A percentile compares a stretch with the other conserved stretches of the same genome.
These are phyloP conservation scores for Gnomoniopsis sp. DNA, from an alignment of 2,329 filamentous ascomycete genomes.

Conservation along the genomic window DNA sequence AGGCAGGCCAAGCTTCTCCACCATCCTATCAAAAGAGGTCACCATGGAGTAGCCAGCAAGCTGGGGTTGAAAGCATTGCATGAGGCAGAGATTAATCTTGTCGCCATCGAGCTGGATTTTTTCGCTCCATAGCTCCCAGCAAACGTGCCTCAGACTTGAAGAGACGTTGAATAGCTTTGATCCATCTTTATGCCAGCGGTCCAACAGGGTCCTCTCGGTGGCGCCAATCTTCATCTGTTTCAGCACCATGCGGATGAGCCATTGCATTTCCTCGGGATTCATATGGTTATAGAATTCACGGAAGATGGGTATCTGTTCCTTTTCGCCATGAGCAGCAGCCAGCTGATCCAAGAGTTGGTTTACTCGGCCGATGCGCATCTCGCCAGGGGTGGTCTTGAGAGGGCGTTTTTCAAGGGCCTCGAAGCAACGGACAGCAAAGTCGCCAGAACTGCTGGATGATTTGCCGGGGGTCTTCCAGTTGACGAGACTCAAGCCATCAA, in stretches of 20 bases:
- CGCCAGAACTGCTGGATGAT: conserved; percentile 64
- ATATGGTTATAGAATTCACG: conserved; percentile 82
- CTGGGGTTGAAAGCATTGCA: conserved; percentile 96
- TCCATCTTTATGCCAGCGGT: conserved; percentile 77
- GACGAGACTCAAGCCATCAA: conserved; percentile 79
- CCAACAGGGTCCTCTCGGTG: conserved; percentile 83
- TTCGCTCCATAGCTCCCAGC: conserved; percentile 85
- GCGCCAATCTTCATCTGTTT: conserved; percentile 73
- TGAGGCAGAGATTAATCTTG: conserved; percentile 71
- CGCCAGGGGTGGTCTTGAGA: conserved; percentile 68
- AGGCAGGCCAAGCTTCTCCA: conserved; percentile 61
- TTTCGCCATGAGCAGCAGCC: conserved; percentile 71
- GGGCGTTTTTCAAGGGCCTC: conserved; percentile 83
- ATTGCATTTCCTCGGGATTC: conserved; percentile 91
- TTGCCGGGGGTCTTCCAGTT: conserved; percentile 91
- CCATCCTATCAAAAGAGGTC: conserved; percentile 74
- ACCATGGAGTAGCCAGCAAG: conserved; percentile 85
- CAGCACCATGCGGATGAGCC: conserved; percentile 90
- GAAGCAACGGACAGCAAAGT: conserved; percentile 87
- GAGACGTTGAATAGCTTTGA: conserved; percentile 83
- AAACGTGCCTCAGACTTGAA: conserved; percentile 84
- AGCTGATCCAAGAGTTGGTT: conserved; percentile 81
- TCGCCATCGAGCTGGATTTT: conserved; percentile 69
- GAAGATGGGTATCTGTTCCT: conserved; percentile 79
- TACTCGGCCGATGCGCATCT: conserved; percentile 85